These are phyloP conservation scores for Tanacetum coccineum DNA, from an alignment of 129 eudicot genomes.

Conservation along the genomic window DNA sequence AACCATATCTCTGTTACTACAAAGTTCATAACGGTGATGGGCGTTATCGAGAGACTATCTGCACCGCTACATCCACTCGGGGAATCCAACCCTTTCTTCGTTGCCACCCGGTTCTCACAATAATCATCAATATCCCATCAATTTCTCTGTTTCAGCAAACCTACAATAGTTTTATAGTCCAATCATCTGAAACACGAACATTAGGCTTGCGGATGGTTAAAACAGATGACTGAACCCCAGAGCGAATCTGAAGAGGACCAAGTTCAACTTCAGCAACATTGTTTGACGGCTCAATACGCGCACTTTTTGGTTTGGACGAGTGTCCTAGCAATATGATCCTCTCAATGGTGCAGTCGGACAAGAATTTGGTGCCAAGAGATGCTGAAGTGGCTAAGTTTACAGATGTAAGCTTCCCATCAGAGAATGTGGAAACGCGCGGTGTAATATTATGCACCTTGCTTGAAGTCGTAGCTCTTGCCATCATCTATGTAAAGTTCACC, in stretches of 20 bases:
- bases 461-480: constrained; percentile 92
- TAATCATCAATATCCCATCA: neutral
- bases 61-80: constrained; percentile 9
- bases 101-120: constrained; percentile 9
- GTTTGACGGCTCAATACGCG: constrained; percentile 62
- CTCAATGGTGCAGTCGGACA: constrained; percentile 68
- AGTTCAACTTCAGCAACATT: constrained; percentile 49
- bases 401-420: constrained; percentile 76
- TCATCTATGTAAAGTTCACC: constrained; percentile 88
- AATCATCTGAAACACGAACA: constrained; percentile 64
- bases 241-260: constrained; percentile 61
- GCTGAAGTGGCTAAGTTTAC: constrained; percentile 39
- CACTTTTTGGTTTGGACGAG: constrained; percentile 51
- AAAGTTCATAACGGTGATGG: constrained; percentile 10
- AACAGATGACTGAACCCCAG: constrained; percentile 40
- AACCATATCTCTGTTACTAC: constrained; percentile 16
- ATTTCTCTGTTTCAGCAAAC: constrained; percentile 7
- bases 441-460: constrained; percentile 71
- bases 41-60: constrained; percentile 9
- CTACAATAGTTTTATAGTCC: constrained; percentile 65
- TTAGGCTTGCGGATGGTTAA: constrained; percentile 89
- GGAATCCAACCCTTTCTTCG: neutral
- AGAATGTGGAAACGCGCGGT: constrained; percentile 64
- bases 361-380: constrained; percentile 10
- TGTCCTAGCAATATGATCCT: constrained; percentile 81